Conservation (phyloP, 1,139 yeast genomes). For the Yamadazyma siamensis region DNA sequence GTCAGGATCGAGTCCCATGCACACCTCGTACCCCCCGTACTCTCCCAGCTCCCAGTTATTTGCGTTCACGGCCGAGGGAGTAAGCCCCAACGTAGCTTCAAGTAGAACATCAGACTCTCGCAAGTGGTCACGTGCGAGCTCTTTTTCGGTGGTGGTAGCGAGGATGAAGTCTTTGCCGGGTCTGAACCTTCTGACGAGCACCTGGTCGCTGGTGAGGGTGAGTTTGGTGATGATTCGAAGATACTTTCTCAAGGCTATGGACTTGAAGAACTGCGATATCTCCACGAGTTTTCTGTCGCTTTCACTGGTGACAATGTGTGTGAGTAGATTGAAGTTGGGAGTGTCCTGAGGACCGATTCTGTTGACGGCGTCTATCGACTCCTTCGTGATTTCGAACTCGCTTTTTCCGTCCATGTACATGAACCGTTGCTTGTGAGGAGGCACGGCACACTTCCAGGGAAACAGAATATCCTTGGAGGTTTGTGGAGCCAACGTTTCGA, state of each 20-base stretch:
- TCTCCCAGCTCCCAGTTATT: slow-evolving; percentile 85
- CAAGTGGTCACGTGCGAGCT: slow-evolving; percentile 32
- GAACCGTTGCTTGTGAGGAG: slow-evolving; percentile 90
- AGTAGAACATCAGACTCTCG: slow-evolving; percentile 49
- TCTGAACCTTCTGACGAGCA: slow-evolving; percentile 79
- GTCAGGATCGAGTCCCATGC: slow-evolving; percentile 62
- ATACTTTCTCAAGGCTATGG: slow-evolving; percentile 69
- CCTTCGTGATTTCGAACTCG: slow-evolving; percentile 23
- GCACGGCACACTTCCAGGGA: slow-evolving; percentile 92
- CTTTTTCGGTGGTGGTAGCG: slow-evolving; percentile 70
- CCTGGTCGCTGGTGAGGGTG: slow-evolving; percentile 60
- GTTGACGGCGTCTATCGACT: slow-evolving; percentile 22
- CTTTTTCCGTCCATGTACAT: slow-evolving; percentile 73
- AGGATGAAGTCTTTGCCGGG: slow-evolving; percentile 94
- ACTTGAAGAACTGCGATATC: slow-evolving; percentile 57
- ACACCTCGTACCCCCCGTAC: slow-evolving; percentile 89
- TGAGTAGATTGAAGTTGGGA: slow-evolving; percentile 48
- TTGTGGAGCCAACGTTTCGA: slow-evolving; percentile 58
- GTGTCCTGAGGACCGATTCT: slow-evolving; percentile 46
- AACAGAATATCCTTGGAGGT: slow-evolving; percentile 50
- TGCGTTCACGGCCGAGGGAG: slow-evolving; percentile 55
- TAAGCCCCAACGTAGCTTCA: slow-evolving; percentile 71
- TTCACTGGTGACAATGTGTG: slow-evolving; percentile 12
- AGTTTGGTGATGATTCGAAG: slow-evolving; percentile 62
- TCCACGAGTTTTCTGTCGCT: slow-evolving; percentile 41